Base-by-base conservation (phyloP, 2,329 filamentous ascomycete species). In the Teratosphaeria epicoccoides region DNA sequence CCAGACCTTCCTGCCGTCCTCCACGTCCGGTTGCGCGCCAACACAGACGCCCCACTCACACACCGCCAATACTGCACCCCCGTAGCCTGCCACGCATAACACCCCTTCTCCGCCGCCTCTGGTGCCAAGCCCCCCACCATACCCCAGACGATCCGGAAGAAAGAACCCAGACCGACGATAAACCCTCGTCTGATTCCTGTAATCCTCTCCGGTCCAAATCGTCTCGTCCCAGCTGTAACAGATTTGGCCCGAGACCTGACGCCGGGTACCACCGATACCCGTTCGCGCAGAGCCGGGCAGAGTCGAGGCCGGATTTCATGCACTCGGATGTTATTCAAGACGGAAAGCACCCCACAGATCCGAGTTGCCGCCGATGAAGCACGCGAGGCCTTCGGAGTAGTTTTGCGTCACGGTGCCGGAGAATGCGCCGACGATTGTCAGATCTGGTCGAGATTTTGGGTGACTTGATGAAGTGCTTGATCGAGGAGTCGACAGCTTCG, bases 291-390 rank as follows among this genome's bases (percentile, higher is more conserved):
- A 52, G 49, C 37, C 49, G 46, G 20, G 46, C 40, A 37, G 46
- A 52, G 14, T 11, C 26, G 14, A 52, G 43, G 3, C 51, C 51
- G 40, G 49, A 49, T 4, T 49, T 5, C 24, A 43, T 23, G 25
- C 49, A 52, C 4, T 46, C 24, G 11, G 29, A 6, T 24, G n/a
- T 33, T 26, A 2, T 46, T 37, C 5, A 58, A 49, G 6, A 58
- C 49, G n/a, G 56, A 53, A n/a, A 52, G n/a, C n/a, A n/a, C 52
- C 24, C 63, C 64, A 6, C 66, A 59, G 47, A 67, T 63, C 54
- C 64, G n/a, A 68, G 45, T 59, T 61, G 1, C 64, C 63, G n/a
- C 65, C 64, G 24, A 62, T 59, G 53, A 68, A 68, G 54, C 65
- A 68, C 3, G 61, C 61, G 24, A 63, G 53, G 11, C 57, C 53